These are phyloP conservation scores for Pseudogymnoascus sp. DNA, from an alignment of 2,329 filamentous ascomycete species.

Conservation along the genomic window DNA sequence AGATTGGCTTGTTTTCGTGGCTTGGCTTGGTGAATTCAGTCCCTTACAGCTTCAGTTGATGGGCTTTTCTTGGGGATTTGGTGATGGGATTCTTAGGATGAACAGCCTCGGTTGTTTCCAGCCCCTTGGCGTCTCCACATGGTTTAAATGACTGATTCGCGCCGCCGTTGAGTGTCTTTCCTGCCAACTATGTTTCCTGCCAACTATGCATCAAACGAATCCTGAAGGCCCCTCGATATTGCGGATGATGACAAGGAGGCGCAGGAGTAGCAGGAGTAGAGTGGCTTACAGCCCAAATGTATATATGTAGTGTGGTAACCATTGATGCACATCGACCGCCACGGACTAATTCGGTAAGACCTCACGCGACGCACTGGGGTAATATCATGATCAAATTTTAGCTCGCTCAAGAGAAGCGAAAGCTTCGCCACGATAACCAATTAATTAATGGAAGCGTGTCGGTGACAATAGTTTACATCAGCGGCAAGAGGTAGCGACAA, in stretches of 20 bases:
- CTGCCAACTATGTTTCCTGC: background rate
- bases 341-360: background rate
- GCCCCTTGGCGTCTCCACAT: background rate
- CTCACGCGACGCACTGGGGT: background rate
- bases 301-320: background rate
- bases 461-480: background rate
- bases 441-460: background rate
- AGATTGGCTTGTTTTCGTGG: background rate
- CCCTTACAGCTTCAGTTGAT: background rate
- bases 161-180: background rate
- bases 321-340: background rate
- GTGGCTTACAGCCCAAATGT: no score
- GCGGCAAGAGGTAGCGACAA: background rate
- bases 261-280: background rate
- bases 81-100: background rate
- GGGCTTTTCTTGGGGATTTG: background rate
- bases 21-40: background rate
- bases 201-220: background rate
- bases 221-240: background rate
- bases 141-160: background rate
- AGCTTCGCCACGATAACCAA: background rate
- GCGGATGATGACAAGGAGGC: background rate
- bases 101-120: background rate
- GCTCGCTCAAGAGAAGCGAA: background rate
- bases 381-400: background rate